A percentile compares a stretch with the other conserved stretches of the same genome.
Conservation (phyloP, 2,329 filamentous ascomycete species). For the Fusarium miscanthi region DNA sequence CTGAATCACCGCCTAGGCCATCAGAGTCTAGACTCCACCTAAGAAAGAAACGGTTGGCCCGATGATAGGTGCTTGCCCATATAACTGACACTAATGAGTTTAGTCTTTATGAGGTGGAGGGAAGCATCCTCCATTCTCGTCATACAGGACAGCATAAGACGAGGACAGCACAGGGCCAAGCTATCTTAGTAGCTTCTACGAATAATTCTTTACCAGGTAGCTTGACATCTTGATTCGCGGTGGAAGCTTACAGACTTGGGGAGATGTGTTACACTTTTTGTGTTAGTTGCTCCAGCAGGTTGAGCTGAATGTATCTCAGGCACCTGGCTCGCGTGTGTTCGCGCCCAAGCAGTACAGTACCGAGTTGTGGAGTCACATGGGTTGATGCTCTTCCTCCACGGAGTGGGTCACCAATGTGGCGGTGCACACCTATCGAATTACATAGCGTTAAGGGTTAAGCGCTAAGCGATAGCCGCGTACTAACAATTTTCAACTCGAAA, state of each 20-base stretch:
- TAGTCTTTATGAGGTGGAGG: neutral
- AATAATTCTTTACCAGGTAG: neutral
- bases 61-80: neutral
- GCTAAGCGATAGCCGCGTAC: slow-evolving; percentile 36
- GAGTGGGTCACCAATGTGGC: slow-evolving; percentile 17
- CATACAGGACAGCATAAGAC: neutral
- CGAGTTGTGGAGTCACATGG: neutral
- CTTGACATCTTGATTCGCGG: too few relatives aligned
- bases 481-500: slow-evolving; percentile 14
- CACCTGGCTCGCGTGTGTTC: neutral
- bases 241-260: neutral
- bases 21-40: neutral
- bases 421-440: neutral
- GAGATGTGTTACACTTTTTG: neutral
- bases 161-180: neutral
- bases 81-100: neutral
- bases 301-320: neutral
- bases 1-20: neutral
- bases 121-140: neutral
- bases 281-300: neutral
- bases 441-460: slow-evolving; percentile 22
- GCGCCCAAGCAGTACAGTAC: neutral
- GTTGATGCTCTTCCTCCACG: neutral
- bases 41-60: neutral
- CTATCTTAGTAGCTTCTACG: neutral